Conservation (phyloP, 441 rosid species). For the Metrosideros polymorpha region DNA sequence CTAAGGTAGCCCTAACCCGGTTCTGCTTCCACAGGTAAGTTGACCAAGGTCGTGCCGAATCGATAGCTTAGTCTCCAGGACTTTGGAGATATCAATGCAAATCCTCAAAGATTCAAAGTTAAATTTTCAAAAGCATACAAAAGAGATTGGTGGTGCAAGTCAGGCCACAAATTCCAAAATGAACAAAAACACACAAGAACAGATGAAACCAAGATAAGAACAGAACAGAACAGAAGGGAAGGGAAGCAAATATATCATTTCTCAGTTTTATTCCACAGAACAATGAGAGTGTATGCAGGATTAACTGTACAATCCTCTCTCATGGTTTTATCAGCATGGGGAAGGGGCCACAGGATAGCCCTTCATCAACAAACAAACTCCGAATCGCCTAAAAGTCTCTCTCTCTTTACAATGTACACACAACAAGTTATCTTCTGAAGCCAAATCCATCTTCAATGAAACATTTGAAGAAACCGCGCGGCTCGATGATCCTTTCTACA, state of each 20-base stretch:
- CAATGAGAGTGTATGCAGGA: neutral
- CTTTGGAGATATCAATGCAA: neutral
- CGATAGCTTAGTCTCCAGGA: neutral
- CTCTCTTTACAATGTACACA: neutral
- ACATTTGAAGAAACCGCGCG: conserved; percentile 24
- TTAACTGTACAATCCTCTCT: neutral
- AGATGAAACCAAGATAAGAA: neutral
- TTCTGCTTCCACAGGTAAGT: neutral
- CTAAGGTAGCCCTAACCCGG: neutral
- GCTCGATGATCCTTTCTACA: conserved; percentile 12
- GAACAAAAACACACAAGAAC: neutral
- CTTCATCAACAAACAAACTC: neutral
- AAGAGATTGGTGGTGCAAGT: neutral
- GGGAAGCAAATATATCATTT: neutral
- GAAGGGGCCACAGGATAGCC: conserved; percentile 12
- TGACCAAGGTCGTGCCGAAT: neutral
- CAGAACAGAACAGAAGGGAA: neutral
- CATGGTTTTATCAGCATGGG: neutral
- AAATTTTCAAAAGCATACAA: neutral
- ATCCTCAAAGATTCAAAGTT: neutral
- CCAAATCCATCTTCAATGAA: conserved; percentile 24
- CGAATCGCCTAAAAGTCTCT: neutral
- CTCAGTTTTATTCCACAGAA: neutral
- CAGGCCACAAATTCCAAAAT: neutral
- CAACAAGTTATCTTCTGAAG: conserved; percentile 2